Conservation (phyloP, 2,329 filamentous ascomycete genomes). For the Cordyceps pruinosa region DNA sequence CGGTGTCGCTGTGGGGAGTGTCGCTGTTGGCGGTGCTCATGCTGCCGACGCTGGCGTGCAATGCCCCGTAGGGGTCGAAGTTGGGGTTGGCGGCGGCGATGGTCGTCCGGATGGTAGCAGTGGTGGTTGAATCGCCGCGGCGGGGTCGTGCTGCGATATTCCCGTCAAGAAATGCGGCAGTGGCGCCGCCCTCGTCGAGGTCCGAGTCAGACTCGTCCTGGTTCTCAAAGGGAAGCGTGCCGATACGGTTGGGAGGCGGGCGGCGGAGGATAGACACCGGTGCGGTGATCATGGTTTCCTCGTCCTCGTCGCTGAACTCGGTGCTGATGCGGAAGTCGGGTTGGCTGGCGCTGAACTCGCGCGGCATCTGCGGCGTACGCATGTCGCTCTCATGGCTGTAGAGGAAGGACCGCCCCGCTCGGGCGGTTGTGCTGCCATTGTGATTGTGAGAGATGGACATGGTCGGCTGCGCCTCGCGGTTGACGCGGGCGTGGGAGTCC, state of each 20-base stretch:
- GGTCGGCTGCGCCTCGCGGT: conserved; percentile 27
- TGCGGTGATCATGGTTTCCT: conserved; percentile 24
- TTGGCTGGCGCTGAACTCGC: conserved; percentile 43
- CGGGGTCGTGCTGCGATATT: conserved; percentile 12
- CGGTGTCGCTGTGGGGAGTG: neutral
- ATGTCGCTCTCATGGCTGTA: conserved; percentile 35
- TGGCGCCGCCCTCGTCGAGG: conserved; percentile 22
- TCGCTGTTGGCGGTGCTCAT: neutral
- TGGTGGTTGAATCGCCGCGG: conserved; percentile 14
- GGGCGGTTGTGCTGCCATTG: conserved; percentile 42
- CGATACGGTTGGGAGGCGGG: conserved; percentile 43
- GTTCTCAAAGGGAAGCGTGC: conserved; percentile 47
- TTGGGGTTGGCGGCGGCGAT: neutral
- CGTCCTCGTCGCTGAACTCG: conserved; percentile 55
- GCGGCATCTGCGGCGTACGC: conserved; percentile 48
- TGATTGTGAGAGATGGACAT: conserved; percentile 47
- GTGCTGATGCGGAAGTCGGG: conserved; percentile 49
- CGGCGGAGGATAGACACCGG: conserved; percentile 26
- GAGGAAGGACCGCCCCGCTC: conserved; percentile 39
- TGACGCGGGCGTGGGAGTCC: conserved; percentile 10
- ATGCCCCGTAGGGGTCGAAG: conserved; percentile 14
- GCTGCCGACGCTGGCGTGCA: neutral
- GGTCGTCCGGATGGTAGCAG: conserved; percentile 5
- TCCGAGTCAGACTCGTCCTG: conserved; percentile 31
- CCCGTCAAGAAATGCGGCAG: conserved; percentile 19